Percentiles rank a stretch among this genome's conserved stretches.
Conservation (phyloP, 2,329 filamentous ascomycete species). For the Trichoderma afroharzianum region DNA sequence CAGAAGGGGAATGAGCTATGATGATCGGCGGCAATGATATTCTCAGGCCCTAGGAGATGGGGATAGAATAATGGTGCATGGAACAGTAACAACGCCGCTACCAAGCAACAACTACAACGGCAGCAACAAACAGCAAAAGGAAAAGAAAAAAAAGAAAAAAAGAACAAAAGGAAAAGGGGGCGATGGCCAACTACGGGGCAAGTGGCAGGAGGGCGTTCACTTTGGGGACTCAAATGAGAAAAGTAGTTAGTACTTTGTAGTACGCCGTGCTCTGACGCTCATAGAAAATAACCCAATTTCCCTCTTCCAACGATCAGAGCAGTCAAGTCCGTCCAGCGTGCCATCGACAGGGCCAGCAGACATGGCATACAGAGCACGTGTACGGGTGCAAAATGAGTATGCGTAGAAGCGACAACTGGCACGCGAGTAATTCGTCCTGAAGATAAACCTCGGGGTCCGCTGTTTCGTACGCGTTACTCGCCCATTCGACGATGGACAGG, state of each 20-base stretch:
- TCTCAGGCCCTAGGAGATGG: constrained; percentile 14
- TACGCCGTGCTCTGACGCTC: not conserved
- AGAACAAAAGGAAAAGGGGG: not conserved
- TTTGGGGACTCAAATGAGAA: not conserved
- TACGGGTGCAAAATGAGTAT: not conserved
- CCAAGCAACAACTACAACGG: not conserved
- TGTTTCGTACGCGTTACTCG: not conserved
- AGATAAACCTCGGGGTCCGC: not conserved
- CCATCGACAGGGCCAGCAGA: not conserved
- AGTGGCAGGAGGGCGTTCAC: not conserved
- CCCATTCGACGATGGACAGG: not conserved
- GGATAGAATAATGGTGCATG: not conserved
- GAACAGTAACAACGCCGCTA: not conserved
- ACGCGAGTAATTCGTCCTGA: not conserved
- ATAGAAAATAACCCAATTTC: not conserved
- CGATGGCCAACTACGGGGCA: not conserved
- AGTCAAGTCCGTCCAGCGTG: not conserved
- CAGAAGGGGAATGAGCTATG: not conserved
- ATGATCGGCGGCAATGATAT: constrained; percentile 19
- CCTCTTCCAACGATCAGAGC: not conserved
- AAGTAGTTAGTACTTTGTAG: constrained; percentile 2
- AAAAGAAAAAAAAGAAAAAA: not conserved
- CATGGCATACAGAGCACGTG: not conserved
- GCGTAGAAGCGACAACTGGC: not conserved
- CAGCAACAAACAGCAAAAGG: not conserved